These are phyloP conservation scores for Mucor sp. DNA, from an alignment of 371 early-diverging fungal genomes.

Conservation along the genomic window DNA sequence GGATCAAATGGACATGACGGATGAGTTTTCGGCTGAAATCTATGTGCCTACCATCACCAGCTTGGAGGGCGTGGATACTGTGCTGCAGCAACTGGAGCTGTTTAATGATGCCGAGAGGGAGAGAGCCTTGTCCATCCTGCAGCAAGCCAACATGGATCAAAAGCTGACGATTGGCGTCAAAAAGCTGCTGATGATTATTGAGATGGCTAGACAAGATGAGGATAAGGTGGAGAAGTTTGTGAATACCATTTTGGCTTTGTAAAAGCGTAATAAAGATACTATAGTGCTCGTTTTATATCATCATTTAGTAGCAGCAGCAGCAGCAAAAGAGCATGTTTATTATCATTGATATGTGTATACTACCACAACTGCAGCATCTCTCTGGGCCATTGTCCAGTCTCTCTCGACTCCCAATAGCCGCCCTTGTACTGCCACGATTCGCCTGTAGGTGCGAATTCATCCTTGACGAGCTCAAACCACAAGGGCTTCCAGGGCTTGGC, in stretches of 20 bases:
- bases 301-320: too few species aligned
- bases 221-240: conserved; percentile 68
- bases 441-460: conserved; percentile 35
- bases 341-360: background rate
- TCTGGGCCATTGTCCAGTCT: conserved; percentile 37
- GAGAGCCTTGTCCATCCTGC: conserved; percentile 56
- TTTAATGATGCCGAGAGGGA: conserved; percentile 66
- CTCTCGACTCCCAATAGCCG: conserved; percentile 77
- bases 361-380: conserved; percentile 45
- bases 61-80: conserved; percentile 70
- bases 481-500: background rate
- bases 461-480: conserved; percentile 13
- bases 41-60: conserved; percentile 77
- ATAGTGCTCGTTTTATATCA: too few species aligned
- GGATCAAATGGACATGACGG: conserved; percentile 85
- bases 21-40: conserved; percentile 84
- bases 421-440: conserved; percentile 73
- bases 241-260: conserved; percentile 43
- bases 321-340: too few species aligned
- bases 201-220: conserved; percentile 87
- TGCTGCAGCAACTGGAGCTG: conserved; percentile 64
- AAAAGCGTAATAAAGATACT: background rate
- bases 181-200: conserved; percentile 85
- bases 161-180: conserved; percentile 87
- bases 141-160: conserved; percentile 55